Conservation (phyloP, 371 early-diverging fungal species). For the Circinella umbellata region DNA sequence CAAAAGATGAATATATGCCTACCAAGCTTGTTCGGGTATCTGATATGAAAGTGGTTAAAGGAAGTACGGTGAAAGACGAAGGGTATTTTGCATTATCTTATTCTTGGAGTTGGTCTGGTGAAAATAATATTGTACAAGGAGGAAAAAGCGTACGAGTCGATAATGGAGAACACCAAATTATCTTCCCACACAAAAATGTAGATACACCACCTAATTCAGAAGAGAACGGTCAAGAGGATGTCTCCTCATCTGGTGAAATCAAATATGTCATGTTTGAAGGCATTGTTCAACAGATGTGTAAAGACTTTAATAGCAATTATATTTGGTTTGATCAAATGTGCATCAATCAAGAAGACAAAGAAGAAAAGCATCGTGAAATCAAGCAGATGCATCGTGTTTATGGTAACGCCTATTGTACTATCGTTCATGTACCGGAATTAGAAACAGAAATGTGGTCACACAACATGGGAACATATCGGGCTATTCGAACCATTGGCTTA, state of each 20-base stretch:
- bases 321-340: slow-evolving; percentile 6
- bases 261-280: slow-evolving; percentile 1
- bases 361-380: not conserved
- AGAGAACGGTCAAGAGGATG: not conserved
- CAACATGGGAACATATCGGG: not conserved
- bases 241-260: no score
- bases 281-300: not conserved
- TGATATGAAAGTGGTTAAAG: not conserved
- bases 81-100: not conserved
- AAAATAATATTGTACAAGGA: not conserved
- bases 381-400: not conserved
- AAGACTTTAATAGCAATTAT: slow-evolving; percentile 55
- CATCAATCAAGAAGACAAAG: not conserved
- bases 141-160: not conserved
- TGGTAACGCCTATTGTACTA: not conserved
- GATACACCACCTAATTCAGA: no score
- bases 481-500: not conserved
- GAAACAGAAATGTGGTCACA: not conserved
- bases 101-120: not conserved
- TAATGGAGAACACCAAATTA: not conserved
- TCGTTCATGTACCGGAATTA: not conserved
- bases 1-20: not conserved
- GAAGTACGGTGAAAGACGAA: not conserved
- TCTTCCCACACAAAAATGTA: not conserved
- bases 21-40: slow-evolving; percentile 1